Percentiles rank a stretch among this genome's conserved stretches.
Evolutionary conservation across 2,329 filamentous ascomycete genomes (phyloP).

Genomic region (Periconia digitata): DNA sequence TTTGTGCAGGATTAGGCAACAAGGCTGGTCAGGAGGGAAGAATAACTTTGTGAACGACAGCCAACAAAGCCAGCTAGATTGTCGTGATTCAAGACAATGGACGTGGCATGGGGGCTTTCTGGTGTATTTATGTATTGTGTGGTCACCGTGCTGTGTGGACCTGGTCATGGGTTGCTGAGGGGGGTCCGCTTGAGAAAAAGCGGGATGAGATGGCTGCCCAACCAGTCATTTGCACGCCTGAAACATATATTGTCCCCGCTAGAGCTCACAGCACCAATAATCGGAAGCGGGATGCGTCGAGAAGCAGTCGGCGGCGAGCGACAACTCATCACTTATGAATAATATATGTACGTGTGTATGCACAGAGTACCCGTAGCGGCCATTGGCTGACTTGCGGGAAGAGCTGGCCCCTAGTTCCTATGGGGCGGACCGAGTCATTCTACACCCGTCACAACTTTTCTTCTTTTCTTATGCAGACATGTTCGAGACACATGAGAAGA

Average conservation of each 20-base stretch:
- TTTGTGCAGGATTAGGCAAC: slow-evolving; percentile 17
- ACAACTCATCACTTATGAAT: slow-evolving; percentile 43
- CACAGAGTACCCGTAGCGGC: slow-evolving; percentile 27
- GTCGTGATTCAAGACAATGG: slow-evolving; percentile 2
- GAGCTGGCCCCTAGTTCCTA: not conserved
- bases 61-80: slow-evolving; percentile 11
- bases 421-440: not conserved
- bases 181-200: slow-evolving; percentile 26
- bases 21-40: slow-evolving; percentile 7
- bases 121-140: slow-evolving; percentile 32
- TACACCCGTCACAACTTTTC: not conserved
- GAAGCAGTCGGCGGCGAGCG: slow-evolving; percentile 34
- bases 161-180: slow-evolving; percentile 36
- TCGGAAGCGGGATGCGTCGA: slow-evolving; percentile 21
- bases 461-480: not conserved
- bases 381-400: slow-evolving; percentile 18
- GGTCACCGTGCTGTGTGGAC: slow-evolving; percentile 6
- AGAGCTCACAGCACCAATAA: slow-evolving; percentile 34
- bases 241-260: slow-evolving; percentile 40
- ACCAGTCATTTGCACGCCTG: slow-evolving; percentile 35
- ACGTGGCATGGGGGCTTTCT: slow-evolving; percentile 17
- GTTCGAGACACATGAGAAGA: not conserved
- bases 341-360: slow-evolving; percentile 1
- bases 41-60: slow-evolving; percentile 6
- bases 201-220: slow-evolving; percentile 38